phyloP scores from a whole-genome alignment of 495 filamentous ascomycete genomes.

The Penicillium canariense region DNA sequence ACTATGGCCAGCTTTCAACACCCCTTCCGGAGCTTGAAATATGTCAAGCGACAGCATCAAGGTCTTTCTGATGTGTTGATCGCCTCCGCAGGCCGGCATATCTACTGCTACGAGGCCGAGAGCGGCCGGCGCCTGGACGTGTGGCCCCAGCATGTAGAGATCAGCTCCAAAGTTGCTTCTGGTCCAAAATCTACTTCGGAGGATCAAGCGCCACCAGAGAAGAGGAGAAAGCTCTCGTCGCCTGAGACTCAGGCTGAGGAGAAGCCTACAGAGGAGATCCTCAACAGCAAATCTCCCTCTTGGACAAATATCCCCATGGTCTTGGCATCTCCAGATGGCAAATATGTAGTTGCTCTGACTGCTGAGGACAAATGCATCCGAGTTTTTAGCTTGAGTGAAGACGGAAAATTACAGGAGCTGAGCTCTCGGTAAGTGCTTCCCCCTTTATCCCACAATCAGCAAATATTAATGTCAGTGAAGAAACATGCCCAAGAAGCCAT shows the following conservation, averaged over 20 bases:
- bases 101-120: constrained; percentile 49
- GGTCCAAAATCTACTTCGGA: constrained; percentile 25
- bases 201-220: constrained; percentile 45
- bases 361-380: constrained; percentile 87
- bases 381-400: constrained; percentile 65
- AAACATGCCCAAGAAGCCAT: constrained; percentile 85
- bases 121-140: constrained; percentile 43
- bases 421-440: constrained; percentile 62
- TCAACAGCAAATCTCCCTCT: constrained; percentile 24
- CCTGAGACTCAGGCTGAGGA: constrained; percentile 22
- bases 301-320: constrained; percentile 56
- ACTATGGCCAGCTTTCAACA: constrained; percentile 40
- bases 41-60: constrained; percentile 34
- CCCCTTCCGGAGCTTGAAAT: constrained; percentile 54
- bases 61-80: constrained; percentile 43
- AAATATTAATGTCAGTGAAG: constrained; percentile 43
- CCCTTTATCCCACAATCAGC: background rate
- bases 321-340: constrained; percentile 55
- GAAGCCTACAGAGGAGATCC: constrained; percentile 9
- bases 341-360: constrained; percentile 73
- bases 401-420: constrained; percentile 61
- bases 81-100: constrained; percentile 53
- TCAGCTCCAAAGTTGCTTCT: constrained; percentile 17
- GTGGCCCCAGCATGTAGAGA: constrained; percentile 48
- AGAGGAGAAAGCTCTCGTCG: constrained; percentile 48